Base-by-base conservation (phyloP, 208 protist genomes). In the Leishmania guyanensis region DNA sequence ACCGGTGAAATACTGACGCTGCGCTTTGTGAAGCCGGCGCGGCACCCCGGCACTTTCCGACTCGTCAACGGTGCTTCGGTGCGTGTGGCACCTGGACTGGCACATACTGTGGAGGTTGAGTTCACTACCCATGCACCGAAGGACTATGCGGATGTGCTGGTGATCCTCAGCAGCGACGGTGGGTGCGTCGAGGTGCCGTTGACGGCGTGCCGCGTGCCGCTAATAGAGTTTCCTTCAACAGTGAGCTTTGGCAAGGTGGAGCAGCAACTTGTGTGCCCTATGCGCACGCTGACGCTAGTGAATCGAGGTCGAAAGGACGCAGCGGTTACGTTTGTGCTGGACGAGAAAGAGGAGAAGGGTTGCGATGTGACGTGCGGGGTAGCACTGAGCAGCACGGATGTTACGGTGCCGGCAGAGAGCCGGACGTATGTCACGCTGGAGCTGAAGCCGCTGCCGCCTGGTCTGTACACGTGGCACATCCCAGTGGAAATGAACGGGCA, bases 221-320 rank as follows among this genome's bases (percentile, higher is more conserved):
- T 88, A 43, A 68, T 98, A 20, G 85, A 93, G 84, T 95, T 93
- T 60, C 78, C 84, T 33, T 36, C 84, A 0, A 65, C 54, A 0
- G 16, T 98, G 3, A 80, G 94, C 77, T 95, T 98, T 87, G 95
- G 95, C 5, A 80, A 83, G 36, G 91, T 96, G 56, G 91, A 93
- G 82, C 89, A 93, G 84, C 86, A 91, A 64, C 91, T 88, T 39
- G 80, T 73, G 10, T 85, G 86, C 12, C 73, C 87, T 51, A 84
- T 86, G 5, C 80, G 89, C 48, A 20, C 86, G 14, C 79, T 98
- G 48, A 78, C 75, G 50, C 85, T 98, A 62, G 84, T 87, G 10
- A 98, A 98, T 72, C 88, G 89, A 36, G 93, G 95, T 16, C 92
- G 94, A 60, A 84, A 87, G 16, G 91, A 91, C 17, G 90, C 91